Evolutionary conservation across 2,329 filamentous ascomycete genomes (phyloP).

Genomic region (Paramyrothecium roridum): DNA sequence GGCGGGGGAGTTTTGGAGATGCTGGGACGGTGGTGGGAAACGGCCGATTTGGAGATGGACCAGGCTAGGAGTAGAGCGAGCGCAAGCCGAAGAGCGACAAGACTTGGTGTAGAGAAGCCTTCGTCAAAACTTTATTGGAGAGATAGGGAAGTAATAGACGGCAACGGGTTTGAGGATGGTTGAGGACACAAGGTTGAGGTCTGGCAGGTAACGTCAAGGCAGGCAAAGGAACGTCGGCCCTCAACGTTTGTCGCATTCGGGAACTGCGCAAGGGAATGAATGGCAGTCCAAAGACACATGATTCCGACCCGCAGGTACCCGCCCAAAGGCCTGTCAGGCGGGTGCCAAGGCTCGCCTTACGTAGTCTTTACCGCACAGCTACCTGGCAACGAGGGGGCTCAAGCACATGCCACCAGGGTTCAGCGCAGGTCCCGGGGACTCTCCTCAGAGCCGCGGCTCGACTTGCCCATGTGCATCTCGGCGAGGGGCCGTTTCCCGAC

Average conservation of each 20-base stretch:
- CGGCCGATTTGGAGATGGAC: constrained; percentile 9
- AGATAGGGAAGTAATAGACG: neutral
- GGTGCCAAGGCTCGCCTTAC: neutral
- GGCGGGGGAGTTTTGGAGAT: neutral
- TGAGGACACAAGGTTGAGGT: neutral
- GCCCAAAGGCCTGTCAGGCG: neutral
- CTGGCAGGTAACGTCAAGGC: neutral
- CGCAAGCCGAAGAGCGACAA: neutral
- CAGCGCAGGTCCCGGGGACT: neutral
- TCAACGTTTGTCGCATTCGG: too few species aligned
- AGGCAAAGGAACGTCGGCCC: too few species aligned
- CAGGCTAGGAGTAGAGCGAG: too few species aligned
- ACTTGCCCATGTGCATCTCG: neutral
- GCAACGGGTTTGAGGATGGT: neutral
- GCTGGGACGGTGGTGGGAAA: constrained; percentile 3
- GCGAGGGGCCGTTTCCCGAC: neutral
- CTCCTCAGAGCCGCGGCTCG: neutral
- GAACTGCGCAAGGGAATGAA: neutral
- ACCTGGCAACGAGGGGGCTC: too few species aligned
- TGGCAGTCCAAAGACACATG: neutral
- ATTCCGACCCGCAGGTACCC: neutral
- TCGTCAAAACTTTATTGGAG: neutral
- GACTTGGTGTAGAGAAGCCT: neutral
- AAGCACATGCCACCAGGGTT: neutral
- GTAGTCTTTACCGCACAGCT: too few species aligned